Base-by-base conservation (phyloP, 768 basidiomycete species). In the Lentinula sp. region DNA sequence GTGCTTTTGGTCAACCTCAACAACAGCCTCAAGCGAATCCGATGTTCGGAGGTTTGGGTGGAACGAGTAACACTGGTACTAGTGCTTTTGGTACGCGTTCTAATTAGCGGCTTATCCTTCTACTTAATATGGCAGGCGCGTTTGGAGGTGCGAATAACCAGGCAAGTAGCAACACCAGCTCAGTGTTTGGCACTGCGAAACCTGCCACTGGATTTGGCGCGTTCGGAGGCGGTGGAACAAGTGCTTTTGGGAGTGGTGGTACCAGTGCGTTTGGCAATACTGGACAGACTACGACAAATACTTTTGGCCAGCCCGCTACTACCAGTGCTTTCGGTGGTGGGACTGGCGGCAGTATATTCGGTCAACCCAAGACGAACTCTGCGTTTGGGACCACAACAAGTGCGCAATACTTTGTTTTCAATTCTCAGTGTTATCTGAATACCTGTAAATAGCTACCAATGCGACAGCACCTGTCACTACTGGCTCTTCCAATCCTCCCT, bases 21-120 rank as follows among this genome's bases (percentile, higher is more conserved):
- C 83, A 80, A 66, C 86, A 81, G 66, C 81, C 80, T 1, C 80
- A 79, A 64, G 81, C 84, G 4, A 91, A 91, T 67, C 88, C 90
- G 45, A 92, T 92, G 88, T 93, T 92, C 70, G 90, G 90, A 53
- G 83, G 80, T 63, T 69, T 86, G 50, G 76, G 74, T 28, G 70
- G 74, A 58, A 64, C 69, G 49, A 68, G 63, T 61, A 73, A 73
- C 59, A 68, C 76, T 8, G 67, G 66, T 13, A 64, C 70, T 34
- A 61, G 71, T 53, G 80, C 75, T 63, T 83, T 82, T 67, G 79
- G 82, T 83, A 63, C 64, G 76, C 70, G 65, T 66, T 70, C 61
- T 61, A 56, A 50, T 61, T 51, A 65, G 57, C 46, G 51, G 37
- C 49, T 32, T 61, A 64, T 50, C 46, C 63, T 64, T 64, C 61